Evolutionary conservation across 2,329 filamentous ascomycete genomes (phyloP).

Genomic region (Dothideomycetes sp.): DNA sequence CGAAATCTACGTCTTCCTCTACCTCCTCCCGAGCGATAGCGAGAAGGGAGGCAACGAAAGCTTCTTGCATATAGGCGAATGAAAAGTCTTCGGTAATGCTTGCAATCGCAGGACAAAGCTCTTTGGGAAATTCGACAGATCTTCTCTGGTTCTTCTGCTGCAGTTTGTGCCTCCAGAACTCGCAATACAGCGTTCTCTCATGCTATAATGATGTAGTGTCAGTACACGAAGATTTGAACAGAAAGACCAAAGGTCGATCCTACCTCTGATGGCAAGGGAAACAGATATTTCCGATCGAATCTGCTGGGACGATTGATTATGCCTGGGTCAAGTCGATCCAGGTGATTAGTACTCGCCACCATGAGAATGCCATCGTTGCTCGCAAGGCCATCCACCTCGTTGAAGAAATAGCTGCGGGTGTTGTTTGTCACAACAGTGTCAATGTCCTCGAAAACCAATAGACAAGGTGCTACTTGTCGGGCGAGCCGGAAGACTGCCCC

Average conservation of each 20-base stretch:
- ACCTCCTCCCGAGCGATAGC: constrained; percentile 38
- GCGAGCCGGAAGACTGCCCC: constrained; percentile 47
- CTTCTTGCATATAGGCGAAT: constrained; percentile 61
- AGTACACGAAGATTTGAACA: background rate
- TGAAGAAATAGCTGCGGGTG: constrained; percentile 59
- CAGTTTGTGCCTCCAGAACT: constrained; percentile 53
- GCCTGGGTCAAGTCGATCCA: constrained; percentile 56
- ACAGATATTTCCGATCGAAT: constrained; percentile 58
- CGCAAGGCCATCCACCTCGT: constrained; percentile 60
- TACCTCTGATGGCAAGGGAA: constrained; percentile 29
- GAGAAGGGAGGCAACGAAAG: constrained; percentile 52
- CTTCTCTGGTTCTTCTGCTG: constrained; percentile 34
- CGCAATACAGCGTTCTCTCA: constrained; percentile 48
- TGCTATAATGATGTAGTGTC: constrained; percentile 34
- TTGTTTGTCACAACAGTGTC: constrained; percentile 52
- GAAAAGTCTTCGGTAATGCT: constrained; percentile 54
- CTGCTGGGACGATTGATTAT: constrained; percentile 51
- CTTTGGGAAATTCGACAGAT: constrained; percentile 49
- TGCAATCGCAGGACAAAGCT: constrained; percentile 48
- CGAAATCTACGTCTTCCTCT: constrained; percentile 19
- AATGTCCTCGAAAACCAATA: constrained; percentile 62
- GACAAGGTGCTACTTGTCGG: constrained; percentile 52
- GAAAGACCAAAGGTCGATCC: background rate
- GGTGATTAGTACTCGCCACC: constrained; percentile 30
- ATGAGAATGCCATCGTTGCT: constrained; percentile 63